A percentile compares a stretch with the other conserved stretches of the same genome.
phyloP scores from a whole-genome alignment of 345 rosid species.

The Barbarea vulgaris region DNA sequence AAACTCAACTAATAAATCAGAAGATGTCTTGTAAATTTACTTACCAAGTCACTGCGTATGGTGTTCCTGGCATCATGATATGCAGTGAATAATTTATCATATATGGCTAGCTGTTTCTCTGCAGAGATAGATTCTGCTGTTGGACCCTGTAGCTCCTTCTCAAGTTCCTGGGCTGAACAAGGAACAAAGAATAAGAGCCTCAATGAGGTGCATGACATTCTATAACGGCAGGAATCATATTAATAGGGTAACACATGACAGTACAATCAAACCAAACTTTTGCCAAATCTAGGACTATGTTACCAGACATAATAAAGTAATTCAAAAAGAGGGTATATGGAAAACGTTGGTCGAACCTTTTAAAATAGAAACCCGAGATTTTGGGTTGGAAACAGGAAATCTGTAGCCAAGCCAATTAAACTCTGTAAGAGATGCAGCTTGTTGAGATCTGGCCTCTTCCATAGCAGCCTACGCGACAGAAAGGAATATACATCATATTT shows the following conservation, averaged over 20 bases:
- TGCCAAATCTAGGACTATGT: not conserved
- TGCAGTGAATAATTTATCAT: constrained; percentile 87
- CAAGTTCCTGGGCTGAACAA: constrained; percentile 92
- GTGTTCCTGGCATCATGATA: constrained; percentile 93
- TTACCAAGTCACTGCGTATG: constrained; percentile 93
- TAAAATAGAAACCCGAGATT: constrained; percentile 87
- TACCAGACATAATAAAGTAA: not conserved
- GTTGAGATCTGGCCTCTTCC: constrained; percentile 98
- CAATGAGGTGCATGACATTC: constrained; percentile 21
- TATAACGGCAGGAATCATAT: not conserved
- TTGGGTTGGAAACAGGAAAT: constrained; percentile 91
- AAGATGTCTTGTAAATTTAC: constrained; percentile 24
- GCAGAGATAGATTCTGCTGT: constrained; percentile 67
- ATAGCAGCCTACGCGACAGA: constrained; percentile 70
- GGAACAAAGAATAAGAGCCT: constrained; percentile 30
- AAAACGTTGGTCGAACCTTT: constrained; percentile 59
- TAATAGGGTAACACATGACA: constrained; percentile 11
- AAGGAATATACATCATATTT: constrained; percentile 17
- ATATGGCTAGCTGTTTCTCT: constrained; percentile 75
- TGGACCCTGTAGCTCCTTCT: constrained; percentile 88
- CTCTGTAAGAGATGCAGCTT: constrained; percentile 96
- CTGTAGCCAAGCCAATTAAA: constrained; percentile 94
- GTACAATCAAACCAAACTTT: constrained; percentile 11
- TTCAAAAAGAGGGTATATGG: constrained; percentile 6
- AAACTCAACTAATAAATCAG: constrained; percentile 9